Evolutionary conservation across 345 rosid genomes (phyloP).

Genomic region (Fremontodendron californicum): DNA sequence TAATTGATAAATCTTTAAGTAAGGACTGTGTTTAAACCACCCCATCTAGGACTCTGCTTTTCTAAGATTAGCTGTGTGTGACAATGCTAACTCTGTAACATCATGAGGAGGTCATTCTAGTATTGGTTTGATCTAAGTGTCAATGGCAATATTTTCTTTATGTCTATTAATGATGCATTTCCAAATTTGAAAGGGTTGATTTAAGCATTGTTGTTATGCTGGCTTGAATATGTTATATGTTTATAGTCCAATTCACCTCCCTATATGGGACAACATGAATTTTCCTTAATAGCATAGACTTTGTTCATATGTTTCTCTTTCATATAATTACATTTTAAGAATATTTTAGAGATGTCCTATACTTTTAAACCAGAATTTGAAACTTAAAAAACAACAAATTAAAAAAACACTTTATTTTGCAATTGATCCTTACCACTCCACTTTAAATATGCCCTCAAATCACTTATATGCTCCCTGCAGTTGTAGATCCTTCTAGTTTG

Average conservation of each 20-base stretch:
- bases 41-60: background rate
- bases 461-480: conserved; percentile 97
- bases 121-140: background rate
- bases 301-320: conserved; percentile 3
- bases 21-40: background rate
- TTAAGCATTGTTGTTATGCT: background rate
- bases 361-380: background rate
- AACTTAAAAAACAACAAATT: too few relatives aligned
- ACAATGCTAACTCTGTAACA: background rate
- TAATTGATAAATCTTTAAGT: background rate
- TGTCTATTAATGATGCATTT: background rate
- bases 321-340: background rate
- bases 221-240: background rate
- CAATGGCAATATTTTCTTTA: background rate
- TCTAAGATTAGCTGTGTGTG: background rate
- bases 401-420: too few relatives aligned
- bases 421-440: conserved; percentile 78
- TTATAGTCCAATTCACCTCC: conserved; percentile 7
- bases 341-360: background rate
- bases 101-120: background rate
- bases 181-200: conserved; percentile 7
- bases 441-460: conserved; percentile 75
- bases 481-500: conserved; percentile 83
- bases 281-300: background rate
- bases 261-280: background rate